A percentile compares a stretch with the other conserved stretches of the same genome.
Conservation (phyloP, 2,329 filamentous ascomycete genomes). For the Fusarium zealandicum region DNA sequence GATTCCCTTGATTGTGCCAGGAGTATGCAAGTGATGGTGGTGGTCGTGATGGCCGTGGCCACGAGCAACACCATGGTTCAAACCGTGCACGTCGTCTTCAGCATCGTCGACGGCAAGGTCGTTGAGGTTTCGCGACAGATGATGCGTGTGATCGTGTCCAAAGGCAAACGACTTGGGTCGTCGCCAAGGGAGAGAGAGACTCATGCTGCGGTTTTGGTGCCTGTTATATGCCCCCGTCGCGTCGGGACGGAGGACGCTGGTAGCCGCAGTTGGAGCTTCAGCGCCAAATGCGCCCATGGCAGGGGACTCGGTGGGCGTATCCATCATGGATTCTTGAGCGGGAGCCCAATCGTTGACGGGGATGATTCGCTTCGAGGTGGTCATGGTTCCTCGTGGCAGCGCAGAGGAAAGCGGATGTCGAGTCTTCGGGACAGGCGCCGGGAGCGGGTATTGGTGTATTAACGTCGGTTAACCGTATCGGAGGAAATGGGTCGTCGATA, state of each 20-base stretch:
- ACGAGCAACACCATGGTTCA: constrained; percentile 36
- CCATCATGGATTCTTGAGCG: constrained; percentile 51
- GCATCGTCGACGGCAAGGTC: constrained; percentile 47
- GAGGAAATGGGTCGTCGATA: neutral
- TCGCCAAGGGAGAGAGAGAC: constrained; percentile 58
- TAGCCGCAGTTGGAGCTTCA: constrained; percentile 13
- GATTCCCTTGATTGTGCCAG: constrained; percentile 56
- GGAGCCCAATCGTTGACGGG: constrained; percentile 53
- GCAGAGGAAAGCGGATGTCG: neutral
- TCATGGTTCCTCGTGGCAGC: constrained; percentile 4
- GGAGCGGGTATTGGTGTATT: constrained; percentile 3
- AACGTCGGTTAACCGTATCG: constrained; percentile 8
- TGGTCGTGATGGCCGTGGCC: constrained; percentile 33
- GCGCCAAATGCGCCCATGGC: constrained; percentile 10
- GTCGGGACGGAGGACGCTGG: constrained; percentile 9
- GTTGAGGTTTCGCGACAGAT: constrained; percentile 41
- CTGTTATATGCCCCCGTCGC: constrained; percentile 27
- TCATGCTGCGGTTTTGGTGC: constrained; percentile 57
- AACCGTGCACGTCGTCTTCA: constrained; percentile 38
- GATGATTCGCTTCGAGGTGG: constrained; percentile 50
- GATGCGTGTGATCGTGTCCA: constrained; percentile 44
- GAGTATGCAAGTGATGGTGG: constrained; percentile 37
- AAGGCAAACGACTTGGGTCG: constrained; percentile 55
- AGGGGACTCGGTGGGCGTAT: constrained; percentile 30
- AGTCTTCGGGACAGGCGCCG: neutral